Evolutionary conservation across 2,329 filamentous ascomycete species (phyloP), one percentile per base, ranked within the genome.

Genomic region (Acrocalymma vagum): DNA sequence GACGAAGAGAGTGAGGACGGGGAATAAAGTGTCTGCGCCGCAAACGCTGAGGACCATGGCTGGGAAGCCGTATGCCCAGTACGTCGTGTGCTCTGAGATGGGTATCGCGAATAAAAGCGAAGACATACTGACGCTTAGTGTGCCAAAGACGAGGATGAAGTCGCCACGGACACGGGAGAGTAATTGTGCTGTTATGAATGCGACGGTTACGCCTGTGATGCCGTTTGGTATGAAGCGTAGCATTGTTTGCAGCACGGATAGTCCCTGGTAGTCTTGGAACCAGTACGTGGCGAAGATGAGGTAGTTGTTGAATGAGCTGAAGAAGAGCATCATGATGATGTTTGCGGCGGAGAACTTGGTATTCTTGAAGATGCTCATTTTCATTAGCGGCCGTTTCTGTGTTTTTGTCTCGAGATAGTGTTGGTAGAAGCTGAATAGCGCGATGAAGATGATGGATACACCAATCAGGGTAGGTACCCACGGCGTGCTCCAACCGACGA

Each of bases 251-350:
- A 88, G 71, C 1, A 84, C 73, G 1, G 75, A 77, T 2, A 83
- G 74, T 0, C 77, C 80, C 53, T 85, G 83, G 60, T 80, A 88
- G 49, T 85, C 78, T 64, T 89, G 86, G 66, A 82, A 88, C 64
- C 82, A 87, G 65, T 85, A 88, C 4, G 86, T 89, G 1, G 83
- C 79, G 54, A 80, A 87, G 45, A 88, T 74, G 25, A 87, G 69
- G 52, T 79, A 87, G 62, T 85, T 84, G 69, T 86, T 87, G 70
- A 88, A 89, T 2, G 77, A 74, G 13, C 80, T 78, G 55, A 85
- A 88, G 70, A 87, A 88, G 2, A 88, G 64, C 0, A 75, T 75
- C 79, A 87, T 86, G 53, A 86, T 82, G 21, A 78, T 59, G 73
- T 88, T 83, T 11, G 83, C 84, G 6, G 82, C 80, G 22, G 77